These are phyloP conservation scores for Salvia rosmarinus DNA, from an alignment of 257 asterid species.

Conservation along the genomic window DNA sequence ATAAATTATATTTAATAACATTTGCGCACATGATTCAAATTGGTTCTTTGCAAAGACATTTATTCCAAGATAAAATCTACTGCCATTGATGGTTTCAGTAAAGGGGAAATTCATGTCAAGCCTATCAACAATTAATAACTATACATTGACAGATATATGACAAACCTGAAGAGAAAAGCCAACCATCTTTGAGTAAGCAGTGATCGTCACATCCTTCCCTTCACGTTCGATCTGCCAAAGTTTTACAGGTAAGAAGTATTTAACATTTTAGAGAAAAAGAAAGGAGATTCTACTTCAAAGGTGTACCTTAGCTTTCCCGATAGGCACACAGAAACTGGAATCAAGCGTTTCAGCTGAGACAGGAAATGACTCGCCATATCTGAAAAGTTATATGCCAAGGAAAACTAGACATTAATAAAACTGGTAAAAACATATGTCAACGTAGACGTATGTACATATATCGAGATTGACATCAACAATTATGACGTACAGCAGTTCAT, in stretches of 20 bases:
- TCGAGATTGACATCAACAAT: constrained; percentile 6
- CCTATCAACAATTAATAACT: constrained; percentile 11
- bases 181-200: constrained; percentile 92
- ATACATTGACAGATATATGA: constrained; percentile 31
- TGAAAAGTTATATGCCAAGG: constrained; percentile 34
- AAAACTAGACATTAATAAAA: constrained; percentile 13
- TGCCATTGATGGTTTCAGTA: neutral
- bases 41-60: neutral
- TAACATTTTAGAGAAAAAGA: constrained; percentile 17
- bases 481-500: constrained; percentile 76
- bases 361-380: constrained; percentile 88
- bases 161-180: constrained; percentile 83
- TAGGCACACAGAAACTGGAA: constrained; percentile 80
- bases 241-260: constrained; percentile 23
- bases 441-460: constrained; percentile 18
- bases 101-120: constrained; percentile 17
- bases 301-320: constrained; percentile 89
- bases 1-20: neutral
- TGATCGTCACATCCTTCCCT: constrained; percentile 81
- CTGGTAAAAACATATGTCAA: constrained; percentile 7
- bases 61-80: constrained; percentile 5
- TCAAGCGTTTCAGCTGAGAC: constrained; percentile 79
- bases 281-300: neutral
- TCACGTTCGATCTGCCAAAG: constrained; percentile 69
- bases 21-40: constrained; percentile 6